A percentile compares a stretch with the other conserved stretches of the same genome.
Evolutionary conservation across 768 basidiomycete species (phyloP).

Genomic region (Suillus spraguei): DNA sequence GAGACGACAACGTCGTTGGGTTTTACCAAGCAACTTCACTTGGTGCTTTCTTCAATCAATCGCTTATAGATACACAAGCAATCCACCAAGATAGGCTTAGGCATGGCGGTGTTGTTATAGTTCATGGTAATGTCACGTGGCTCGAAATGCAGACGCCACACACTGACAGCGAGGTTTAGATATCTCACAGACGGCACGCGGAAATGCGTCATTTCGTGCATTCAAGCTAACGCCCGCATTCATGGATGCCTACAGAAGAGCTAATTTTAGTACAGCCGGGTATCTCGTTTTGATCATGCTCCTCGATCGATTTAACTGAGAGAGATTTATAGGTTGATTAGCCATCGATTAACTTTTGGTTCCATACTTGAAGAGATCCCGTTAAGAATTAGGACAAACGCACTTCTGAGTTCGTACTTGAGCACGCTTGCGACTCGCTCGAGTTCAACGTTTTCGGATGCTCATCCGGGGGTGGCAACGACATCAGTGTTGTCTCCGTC

Average conservation of each 20-base stretch:
- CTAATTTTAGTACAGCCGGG: conserved; percentile 86
- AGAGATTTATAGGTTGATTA: conserved; percentile 60
- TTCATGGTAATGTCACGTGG: conserved; percentile 62
- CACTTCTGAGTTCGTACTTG: conserved; percentile 80
- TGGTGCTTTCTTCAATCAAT: conserved; percentile 84
- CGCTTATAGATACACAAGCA: conserved; percentile 79
- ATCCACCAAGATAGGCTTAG: conserved; percentile 84
- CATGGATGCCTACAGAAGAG: conserved; percentile 78
- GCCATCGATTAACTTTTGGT: conserved; percentile 81
- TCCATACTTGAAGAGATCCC: conserved; percentile 87
- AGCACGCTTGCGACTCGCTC: conserved; percentile 54
- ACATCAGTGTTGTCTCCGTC: conserved; percentile 55
- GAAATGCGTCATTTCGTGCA: conserved; percentile 87
- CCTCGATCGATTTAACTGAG: conserved; percentile 11
- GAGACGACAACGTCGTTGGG: conserved; percentile 90
- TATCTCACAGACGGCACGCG: conserved; percentile 74
- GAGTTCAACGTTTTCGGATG: conserved; percentile 40
- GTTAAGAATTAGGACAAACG: conserved; percentile 80
- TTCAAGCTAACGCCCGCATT: conserved; percentile 83
- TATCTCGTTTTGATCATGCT: conserved; percentile 30
- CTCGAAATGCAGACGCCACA: neutral
- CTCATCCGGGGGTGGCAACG: conserved; percentile 40
- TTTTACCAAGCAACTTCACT: conserved; percentile 91
- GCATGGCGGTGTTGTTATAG: conserved; percentile 83
- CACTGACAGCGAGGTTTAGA: conserved; percentile 47